phyloP scores from a whole-genome alignment of 306 rosid species.

The Cicer cuneatum region DNA sequence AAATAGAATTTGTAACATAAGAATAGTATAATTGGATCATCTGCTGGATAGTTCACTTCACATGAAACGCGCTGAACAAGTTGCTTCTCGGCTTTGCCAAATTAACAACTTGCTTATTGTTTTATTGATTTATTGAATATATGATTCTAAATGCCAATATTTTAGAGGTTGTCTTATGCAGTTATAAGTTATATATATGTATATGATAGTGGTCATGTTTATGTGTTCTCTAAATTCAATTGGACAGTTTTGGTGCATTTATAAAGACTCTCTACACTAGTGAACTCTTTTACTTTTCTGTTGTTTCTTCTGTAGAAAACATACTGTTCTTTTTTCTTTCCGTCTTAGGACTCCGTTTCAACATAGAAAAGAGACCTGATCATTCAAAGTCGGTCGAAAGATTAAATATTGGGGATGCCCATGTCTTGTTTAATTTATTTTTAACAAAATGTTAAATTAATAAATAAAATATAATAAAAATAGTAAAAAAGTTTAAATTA shows the following conservation, averaged over 20 bases:
- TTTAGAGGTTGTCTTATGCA: background rate
- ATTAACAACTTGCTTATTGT: background rate
- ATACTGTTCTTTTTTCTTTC: too few species aligned
- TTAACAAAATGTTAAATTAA: too few species aligned
- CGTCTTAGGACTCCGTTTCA: too few species aligned
- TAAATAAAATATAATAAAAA: too few species aligned
- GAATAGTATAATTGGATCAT: slow-evolving; percentile 7
- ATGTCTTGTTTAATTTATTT: too few species aligned
- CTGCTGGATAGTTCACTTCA: background rate
- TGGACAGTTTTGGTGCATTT: background rate
- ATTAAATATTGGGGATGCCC: too few species aligned
- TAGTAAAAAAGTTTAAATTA: too few species aligned
- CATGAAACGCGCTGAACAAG: slow-evolving; percentile 7
- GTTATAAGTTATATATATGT: background rate
- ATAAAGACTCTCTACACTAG: too few species aligned
- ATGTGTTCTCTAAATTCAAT: background rate
- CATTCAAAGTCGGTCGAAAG: too few species aligned
- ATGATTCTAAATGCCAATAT: background rate
- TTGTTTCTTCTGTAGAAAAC: too few species aligned
- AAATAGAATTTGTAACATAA: slow-evolving; percentile 18
- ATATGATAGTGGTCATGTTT: background rate
- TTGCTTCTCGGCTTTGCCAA: background rate
- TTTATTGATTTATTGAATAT: background rate
- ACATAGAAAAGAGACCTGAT: too few species aligned
- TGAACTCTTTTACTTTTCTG: too few species aligned